Conservation (phyloP, 2,329 filamentous ascomycete genomes). For the Aspergillus proliferans region DNA sequence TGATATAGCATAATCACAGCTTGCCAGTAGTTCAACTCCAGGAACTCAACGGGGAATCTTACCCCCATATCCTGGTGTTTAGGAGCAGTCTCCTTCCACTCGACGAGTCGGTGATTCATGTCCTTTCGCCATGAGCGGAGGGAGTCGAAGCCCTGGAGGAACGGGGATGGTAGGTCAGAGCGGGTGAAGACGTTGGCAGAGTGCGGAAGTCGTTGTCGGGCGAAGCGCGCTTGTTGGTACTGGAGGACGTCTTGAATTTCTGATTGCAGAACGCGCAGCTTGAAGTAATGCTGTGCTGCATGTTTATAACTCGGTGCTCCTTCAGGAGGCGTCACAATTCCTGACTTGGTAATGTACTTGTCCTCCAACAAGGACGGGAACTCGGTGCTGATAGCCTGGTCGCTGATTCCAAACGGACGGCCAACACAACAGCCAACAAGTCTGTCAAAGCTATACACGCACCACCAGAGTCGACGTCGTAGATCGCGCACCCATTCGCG, state of each 20-base stretch:
- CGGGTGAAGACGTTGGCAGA: constrained; percentile 66
- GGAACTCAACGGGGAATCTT: constrained; percentile 78
- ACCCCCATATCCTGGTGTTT: constrained; percentile 75
- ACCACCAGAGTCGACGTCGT: constrained; percentile 88
- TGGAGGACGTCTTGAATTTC: constrained; percentile 93
- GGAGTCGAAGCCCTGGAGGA: constrained; percentile 73
- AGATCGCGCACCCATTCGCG: constrained; percentile 82
- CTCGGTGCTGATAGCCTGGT: constrained; percentile 91
- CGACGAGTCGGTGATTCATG: constrained; percentile 72
- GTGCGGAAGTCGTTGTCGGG: constrained; percentile 60
- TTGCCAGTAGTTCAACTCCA: constrained; percentile 97
- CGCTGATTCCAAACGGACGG: constrained; percentile 87
- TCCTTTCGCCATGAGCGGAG: constrained; percentile 85
- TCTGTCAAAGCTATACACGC: constrained; percentile 90
- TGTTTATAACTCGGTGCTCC: constrained; percentile 76
- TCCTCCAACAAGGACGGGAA: constrained; percentile 88
- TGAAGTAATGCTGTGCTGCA: constrained; percentile 87
- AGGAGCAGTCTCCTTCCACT: constrained; percentile 82
- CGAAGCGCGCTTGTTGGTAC: constrained; percentile 79
- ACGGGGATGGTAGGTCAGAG: constrained; percentile 73
- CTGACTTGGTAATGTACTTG: constrained; percentile 72
- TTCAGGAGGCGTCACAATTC: constrained; percentile 60
- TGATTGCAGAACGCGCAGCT: constrained; percentile 79
- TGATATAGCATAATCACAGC: constrained; percentile 93
- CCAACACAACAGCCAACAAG: constrained; percentile 92